These are phyloP conservation scores for Salvia rosmarinus DNA, from an alignment of 257 asterid genomes.

Conservation along the genomic window DNA sequence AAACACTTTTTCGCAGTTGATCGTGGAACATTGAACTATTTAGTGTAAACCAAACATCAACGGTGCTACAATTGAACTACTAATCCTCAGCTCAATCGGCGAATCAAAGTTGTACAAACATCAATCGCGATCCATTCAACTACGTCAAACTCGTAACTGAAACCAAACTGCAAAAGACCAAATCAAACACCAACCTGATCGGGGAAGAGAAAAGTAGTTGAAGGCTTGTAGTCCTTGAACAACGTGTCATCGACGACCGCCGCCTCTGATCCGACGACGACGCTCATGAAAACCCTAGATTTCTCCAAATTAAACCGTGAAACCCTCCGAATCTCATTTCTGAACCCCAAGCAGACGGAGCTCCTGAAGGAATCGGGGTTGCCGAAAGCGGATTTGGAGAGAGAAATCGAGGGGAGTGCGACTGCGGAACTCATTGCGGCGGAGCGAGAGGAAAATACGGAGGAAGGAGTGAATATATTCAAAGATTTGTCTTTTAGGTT, in stretches of 20 bases:
- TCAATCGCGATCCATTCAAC: conserved; percentile 24
- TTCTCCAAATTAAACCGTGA: conserved; percentile 46
- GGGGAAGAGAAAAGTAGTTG: conserved; percentile 88
- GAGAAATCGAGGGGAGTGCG: conserved; percentile 58
- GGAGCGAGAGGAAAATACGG: conserved; percentile 29
- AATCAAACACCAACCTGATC: conserved; percentile 69
- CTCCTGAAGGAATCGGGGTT: conserved; percentile 40
- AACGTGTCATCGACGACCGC: conserved; percentile 62
- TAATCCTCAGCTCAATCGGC: conserved; percentile 23
- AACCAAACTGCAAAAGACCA: background rate
- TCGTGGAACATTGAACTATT: conserved; percentile 12
- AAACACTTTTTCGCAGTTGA: conserved; percentile 18
- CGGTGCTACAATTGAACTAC: conserved; percentile 16
- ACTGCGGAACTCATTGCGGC: conserved; percentile 56
- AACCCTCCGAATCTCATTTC: conserved; percentile 52
- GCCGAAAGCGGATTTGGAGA: conserved; percentile 39
- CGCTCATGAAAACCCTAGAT: conserved; percentile 73
- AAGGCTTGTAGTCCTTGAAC: conserved; percentile 76
- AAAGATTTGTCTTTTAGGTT: no score
- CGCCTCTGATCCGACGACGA: conserved; percentile 68
- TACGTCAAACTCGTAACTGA: background rate
- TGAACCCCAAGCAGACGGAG: conserved; percentile 44
- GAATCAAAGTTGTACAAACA: conserved; percentile 17
- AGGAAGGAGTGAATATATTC: conserved; percentile 19
- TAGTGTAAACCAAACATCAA: conserved; percentile 17